Percentiles rank a stretch among this genome's conserved stretches.
These are phyloP conservation scores for Piromyces finnis DNA, from an alignment of 192 early-diverging fungal genomes.

Conservation along the genomic window DNA sequence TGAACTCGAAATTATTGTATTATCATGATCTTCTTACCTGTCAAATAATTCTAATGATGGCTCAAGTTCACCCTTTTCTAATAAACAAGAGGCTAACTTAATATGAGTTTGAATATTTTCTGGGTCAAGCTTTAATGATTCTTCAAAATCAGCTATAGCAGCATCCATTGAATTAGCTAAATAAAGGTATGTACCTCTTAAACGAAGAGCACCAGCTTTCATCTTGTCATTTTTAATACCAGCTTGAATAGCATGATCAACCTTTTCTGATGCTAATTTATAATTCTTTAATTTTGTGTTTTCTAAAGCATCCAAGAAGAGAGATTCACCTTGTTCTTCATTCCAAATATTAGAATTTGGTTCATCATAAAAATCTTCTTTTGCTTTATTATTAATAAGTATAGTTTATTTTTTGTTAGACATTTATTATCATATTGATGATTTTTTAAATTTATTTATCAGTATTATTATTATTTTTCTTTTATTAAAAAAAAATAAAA, in stretches of 20 bases:
- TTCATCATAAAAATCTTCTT: background rate
- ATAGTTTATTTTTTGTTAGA: no score
- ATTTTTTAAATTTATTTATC: no score
- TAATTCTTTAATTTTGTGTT: background rate
- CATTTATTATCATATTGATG: no score
- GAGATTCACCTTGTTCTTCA: background rate
- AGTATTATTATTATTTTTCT: no score
- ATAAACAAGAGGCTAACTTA: constrained; percentile 78
- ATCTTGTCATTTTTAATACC: background rate
- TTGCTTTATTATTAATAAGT: background rate
- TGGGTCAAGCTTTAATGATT: constrained; percentile 31
- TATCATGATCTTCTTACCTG: constrained; percentile 5
- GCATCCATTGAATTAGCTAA: background rate
- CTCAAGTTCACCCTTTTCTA: constrained; percentile 60
- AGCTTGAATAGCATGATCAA: background rate
- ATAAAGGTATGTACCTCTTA: background rate
- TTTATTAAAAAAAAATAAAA: no score
- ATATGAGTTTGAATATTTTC: constrained; percentile 68
- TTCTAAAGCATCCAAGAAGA: background rate
- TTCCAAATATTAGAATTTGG: background rate
- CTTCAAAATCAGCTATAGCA: background rate
- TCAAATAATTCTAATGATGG: constrained; percentile 49
- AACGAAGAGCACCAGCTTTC: background rate
- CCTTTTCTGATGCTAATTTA: background rate
- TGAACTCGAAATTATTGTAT: no score